These are phyloP conservation scores for Avena insularis DNA, from an alignment of 176 grass and related monocot species.

Conservation along the genomic window DNA sequence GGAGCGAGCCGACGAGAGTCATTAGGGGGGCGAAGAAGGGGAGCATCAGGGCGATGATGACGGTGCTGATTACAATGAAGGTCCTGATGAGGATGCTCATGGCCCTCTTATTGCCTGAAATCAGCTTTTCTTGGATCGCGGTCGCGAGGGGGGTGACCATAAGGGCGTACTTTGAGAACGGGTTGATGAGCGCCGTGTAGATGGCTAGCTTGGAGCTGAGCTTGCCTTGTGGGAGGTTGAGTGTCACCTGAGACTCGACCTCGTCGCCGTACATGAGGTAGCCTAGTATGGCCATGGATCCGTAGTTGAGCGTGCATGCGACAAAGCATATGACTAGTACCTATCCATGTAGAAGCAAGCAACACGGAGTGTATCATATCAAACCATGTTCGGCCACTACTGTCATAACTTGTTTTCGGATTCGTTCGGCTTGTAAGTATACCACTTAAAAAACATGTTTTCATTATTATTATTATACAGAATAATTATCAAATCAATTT, in stretches of 20 bases:
- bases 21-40: too few species aligned
- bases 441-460: too few species aligned
- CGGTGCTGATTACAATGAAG: too few species aligned
- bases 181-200: conserved; percentile 51
- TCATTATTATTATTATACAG: too few species aligned
- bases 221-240: conserved; percentile 57
- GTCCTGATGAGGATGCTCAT: too few species aligned
- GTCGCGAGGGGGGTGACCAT: conserved; percentile 47
- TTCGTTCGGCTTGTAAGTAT: too few species aligned
- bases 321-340: conserved; percentile 58
- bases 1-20: too few species aligned
- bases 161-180: conserved; percentile 64
- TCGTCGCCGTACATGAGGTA: neutral
- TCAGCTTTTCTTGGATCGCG: conserved; percentile 48
- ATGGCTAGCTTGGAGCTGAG: conserved; percentile 56
- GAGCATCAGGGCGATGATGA: too few species aligned
- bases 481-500: neutral
- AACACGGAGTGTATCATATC: neutral
- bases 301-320: conserved; percentile 63
- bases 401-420: neutral
- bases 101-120: neutral
- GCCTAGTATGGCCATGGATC: conserved; percentile 60
- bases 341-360: conserved; percentile 21
- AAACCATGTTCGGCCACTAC: neutral
- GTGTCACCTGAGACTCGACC: conserved; percentile 63